phyloP scores from a whole-genome alignment of 2,329 filamentous ascomycete species.

The Ophiostoma perfectum region DNA sequence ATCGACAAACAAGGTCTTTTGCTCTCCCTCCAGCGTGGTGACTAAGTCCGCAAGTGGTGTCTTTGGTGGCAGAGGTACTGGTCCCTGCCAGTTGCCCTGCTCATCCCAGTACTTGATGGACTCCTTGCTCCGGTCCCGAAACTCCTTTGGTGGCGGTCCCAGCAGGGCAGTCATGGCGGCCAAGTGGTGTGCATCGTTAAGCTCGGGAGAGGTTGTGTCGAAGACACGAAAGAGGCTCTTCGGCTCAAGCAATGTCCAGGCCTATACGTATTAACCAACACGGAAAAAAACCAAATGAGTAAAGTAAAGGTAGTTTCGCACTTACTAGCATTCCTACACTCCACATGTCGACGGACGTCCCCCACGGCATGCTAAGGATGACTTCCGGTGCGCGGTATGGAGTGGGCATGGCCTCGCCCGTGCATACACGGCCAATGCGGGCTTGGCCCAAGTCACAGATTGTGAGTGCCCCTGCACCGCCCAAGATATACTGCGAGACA shows the following conservation, averaged over 20 bases:
- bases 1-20: not conserved
- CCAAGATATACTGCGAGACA: not conserved
- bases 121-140: not conserved
- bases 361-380: not conserved
- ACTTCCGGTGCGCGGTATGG: not conserved
- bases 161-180: constrained; percentile 2
- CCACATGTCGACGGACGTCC: not conserved
- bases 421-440: not conserved
- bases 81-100: constrained; percentile 1
- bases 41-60: not conserved
- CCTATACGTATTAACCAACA: not conserved
- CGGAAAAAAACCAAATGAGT: not conserved
- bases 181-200: not conserved
- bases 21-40: not conserved
- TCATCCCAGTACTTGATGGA: constrained; percentile 1
- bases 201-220: not conserved
- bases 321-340: not conserved
- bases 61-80: not conserved
- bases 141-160: not conserved
- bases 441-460: not conserved
- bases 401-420: not conserved
- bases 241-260: not conserved
- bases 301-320: not conserved
- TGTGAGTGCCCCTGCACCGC: not conserved
- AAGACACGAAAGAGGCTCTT: not conserved